These are phyloP conservation scores for Stentor roeselii DNA, from an alignment of 73 alveolate species.

Conservation along the genomic window DNA sequence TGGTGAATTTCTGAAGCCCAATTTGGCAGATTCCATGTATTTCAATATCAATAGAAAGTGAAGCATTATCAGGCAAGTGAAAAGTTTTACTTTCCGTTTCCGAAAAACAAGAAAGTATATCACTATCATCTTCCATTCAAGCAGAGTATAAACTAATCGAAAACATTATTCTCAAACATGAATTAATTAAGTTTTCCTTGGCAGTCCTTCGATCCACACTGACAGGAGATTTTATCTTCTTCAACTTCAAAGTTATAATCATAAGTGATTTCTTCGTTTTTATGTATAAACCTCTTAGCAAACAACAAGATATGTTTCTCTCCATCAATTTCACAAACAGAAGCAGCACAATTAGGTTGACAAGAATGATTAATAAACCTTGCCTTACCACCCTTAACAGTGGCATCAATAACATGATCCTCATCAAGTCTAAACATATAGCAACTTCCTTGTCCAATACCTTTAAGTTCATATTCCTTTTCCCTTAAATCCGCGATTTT, in stretches of 20 bases:
- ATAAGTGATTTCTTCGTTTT: slow-evolving; percentile 92
- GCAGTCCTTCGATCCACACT: slow-evolving; percentile 90
- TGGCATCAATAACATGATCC: slow-evolving; percentile 88
- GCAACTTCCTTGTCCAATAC: slow-evolving; percentile 84
- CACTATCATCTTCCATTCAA: too few relatives aligned
- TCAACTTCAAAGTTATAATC: slow-evolving; percentile 89
- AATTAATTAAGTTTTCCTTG: slow-evolving; percentile 85
- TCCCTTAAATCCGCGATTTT: slow-evolving; percentile 90
- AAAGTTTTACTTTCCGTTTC: too few relatives aligned
- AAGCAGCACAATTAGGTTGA: slow-evolving; percentile 90
- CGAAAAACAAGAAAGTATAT: too few relatives aligned
- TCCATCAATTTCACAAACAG: slow-evolving; percentile 72
- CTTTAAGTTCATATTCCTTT: slow-evolving; percentile 75
- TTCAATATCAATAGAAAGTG: too few relatives aligned
- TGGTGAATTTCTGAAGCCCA: background rate
- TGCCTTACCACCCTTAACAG: slow-evolving; percentile 86
- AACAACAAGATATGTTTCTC: slow-evolving; percentile 80
- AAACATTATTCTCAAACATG: too few relatives aligned
- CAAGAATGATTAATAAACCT: slow-evolving; percentile 90
- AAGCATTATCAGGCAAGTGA: too few relatives aligned
- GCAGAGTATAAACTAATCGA: too few relatives aligned
- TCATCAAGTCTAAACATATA: slow-evolving; percentile 89
- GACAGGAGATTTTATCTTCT: slow-evolving; percentile 83
- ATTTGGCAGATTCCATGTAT: too few relatives aligned
- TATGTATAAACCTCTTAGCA: slow-evolving; percentile 75